phyloP scores from a whole-genome alignment of 2,329 filamentous ascomycete species.

The Cadophora sp. region DNA sequence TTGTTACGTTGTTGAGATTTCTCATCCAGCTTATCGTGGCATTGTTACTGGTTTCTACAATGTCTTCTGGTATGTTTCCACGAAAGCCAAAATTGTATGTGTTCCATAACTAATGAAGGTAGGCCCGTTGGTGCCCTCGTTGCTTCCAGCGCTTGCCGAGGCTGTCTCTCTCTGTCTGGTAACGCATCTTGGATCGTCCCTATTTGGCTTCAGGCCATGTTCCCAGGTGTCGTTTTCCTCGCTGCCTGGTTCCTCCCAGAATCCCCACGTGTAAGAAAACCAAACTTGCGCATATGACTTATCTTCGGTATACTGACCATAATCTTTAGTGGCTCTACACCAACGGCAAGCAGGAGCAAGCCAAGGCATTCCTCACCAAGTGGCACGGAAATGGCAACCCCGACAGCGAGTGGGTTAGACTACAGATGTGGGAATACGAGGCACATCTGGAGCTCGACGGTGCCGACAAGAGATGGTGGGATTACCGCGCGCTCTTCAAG shows the following conservation, averaged over 20 bases:
- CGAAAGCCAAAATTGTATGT: neutral
- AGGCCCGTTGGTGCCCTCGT: conserved; percentile 60
- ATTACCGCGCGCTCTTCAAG: conserved; percentile 59
- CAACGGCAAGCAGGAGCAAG: conserved; percentile 48
- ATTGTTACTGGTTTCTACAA: conserved; percentile 46
- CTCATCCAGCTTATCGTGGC: conserved; percentile 53
- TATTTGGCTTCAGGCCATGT: conserved; percentile 58
- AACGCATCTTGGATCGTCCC: conserved; percentile 54
- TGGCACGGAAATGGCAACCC: conserved; percentile 60
- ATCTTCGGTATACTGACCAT: conserved; percentile 25
- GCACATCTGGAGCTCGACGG: conserved; percentile 57
- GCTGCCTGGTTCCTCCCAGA: conserved; percentile 54
- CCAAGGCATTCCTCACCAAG: conserved; percentile 50
- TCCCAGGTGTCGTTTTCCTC: conserved; percentile 55
- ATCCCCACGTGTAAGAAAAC: conserved; percentile 47
- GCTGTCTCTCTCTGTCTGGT: conserved; percentile 50
- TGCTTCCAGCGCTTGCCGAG: conserved; percentile 59
- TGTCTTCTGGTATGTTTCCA: conserved; percentile 36
- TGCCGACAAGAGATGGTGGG: conserved; percentile 62
- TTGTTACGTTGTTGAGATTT: conserved; percentile 53
- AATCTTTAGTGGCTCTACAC: conserved; percentile 48
- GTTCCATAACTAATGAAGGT: no score
- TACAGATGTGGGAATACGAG: conserved; percentile 56
- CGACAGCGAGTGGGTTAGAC: conserved; percentile 57
- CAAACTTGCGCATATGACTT: neutral